Conservation (phyloP, 148 eudicot species). For the Oxyria digyna region DNA sequence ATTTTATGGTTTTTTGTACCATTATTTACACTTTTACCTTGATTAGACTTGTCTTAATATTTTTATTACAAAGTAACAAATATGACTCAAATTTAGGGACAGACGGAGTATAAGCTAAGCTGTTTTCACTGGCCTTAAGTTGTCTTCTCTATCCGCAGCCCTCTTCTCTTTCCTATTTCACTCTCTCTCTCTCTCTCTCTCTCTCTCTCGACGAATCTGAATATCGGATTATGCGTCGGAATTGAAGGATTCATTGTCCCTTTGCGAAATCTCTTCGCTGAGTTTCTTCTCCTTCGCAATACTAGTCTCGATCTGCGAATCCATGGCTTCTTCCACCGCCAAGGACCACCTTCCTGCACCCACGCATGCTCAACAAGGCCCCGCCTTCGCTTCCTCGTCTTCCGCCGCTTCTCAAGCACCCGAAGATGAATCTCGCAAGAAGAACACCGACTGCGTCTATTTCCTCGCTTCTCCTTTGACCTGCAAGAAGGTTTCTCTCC, state of each 20-base stretch:
- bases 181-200: not conserved
- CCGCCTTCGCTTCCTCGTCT: constrained; percentile 4
- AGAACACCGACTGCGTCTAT: constrained; percentile 80
- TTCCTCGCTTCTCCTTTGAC: constrained; percentile 88
- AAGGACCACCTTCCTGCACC: constrained; percentile 1
- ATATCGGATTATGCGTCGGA: constrained; percentile 3
- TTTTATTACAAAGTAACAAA: too few relatives aligned
- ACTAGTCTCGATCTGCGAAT: constrained; percentile 7
- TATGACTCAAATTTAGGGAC: not conserved
- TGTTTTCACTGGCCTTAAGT: not conserved
- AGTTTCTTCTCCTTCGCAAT: not conserved
- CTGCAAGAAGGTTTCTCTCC: constrained; percentile 59
- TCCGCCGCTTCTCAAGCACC: constrained; percentile 12
- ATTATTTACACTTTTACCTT: too few relatives aligned
- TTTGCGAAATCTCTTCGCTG: not conserved
- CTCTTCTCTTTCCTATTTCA: not conserved
- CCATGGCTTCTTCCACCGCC: constrained; percentile 13
- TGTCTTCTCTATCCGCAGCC: constrained; percentile 8
- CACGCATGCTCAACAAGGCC: constrained; percentile 10
- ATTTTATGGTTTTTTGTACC: too few relatives aligned
- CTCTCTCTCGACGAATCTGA: not conserved
- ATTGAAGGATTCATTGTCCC: not conserved
- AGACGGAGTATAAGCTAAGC: not conserved
- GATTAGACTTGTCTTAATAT: too few relatives aligned
- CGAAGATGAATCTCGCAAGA: constrained; percentile 65